Evolutionary conservation across 2,329 filamentous ascomycete species (phyloP), one percentile per base, ranked within the genome.

Genomic region (Ophidiomyces ophidiicola): DNA sequence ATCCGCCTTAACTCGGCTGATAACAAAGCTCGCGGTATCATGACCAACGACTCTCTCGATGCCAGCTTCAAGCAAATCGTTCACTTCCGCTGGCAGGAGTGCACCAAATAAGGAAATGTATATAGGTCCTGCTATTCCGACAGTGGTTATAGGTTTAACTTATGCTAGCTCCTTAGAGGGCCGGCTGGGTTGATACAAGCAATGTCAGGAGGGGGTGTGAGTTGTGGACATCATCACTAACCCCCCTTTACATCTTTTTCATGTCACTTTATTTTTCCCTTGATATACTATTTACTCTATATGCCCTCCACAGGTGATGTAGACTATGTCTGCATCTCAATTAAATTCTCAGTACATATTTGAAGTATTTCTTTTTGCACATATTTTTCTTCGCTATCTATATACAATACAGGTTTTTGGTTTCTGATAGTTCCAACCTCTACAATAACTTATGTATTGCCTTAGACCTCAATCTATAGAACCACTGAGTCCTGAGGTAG

Each of bases 11-110:
- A 53, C 5, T 49, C 49, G 42, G 49, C 48, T 20, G 51, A 53
- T 45, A 19, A 48, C 19, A 50, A 48, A 4, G 57, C 56, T 25
- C 54, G 48, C 15, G 66, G 65, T 41, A 48, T 64, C 12, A 55
- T 69, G 45, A 68, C 64, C 33, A 65, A 64, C 47, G 65, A 69
- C 50, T 66, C 64, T n/a, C 58, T 66, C 40, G 65, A 68, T 52
- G 62, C 64, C 44, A 67, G 67, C 52, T 64, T 68, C 53, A 59
- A 53, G 21, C 63, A 63, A 47, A 48, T 54, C 21, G 46, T 57
- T 30, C 61, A 63, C 45, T 56, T 68, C 37, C 54, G 59, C 51
- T 68, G 65, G 66, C 55, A 64, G 52, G 56, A 55, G 51, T 64
- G 60, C 53, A 53, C 37, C 8, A 33, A 33, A 33, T 39, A 39